phyloP scores from a whole-genome alignment of 768 basidiomycete species.

The Ramaria rubella region DNA sequence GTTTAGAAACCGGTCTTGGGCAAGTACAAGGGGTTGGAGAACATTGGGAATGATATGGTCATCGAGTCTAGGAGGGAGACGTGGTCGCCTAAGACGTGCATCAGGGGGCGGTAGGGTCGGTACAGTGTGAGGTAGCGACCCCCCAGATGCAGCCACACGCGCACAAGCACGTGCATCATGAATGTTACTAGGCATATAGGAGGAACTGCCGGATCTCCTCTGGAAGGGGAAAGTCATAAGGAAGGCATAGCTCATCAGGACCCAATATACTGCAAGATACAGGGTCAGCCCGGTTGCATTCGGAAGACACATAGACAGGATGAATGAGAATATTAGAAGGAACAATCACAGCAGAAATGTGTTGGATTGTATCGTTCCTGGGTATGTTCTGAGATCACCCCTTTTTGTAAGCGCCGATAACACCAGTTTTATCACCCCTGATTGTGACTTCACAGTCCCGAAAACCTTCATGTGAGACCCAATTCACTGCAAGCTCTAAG shows the following conservation, averaged over 20 bases:
- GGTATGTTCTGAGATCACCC: background rate
- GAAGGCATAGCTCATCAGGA: background rate
- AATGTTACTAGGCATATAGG: background rate
- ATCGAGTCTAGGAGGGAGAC: background rate
- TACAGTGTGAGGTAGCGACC: background rate
- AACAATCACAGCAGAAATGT: background rate
- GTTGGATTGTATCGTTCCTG: background rate
- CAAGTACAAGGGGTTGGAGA: background rate
- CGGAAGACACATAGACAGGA: background rate
- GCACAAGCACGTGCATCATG: too few relatives aligned
- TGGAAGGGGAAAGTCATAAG: background rate
- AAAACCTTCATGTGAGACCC: background rate
- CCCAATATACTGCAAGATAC: background rate
- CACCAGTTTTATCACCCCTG: slow-evolving; percentile 6
- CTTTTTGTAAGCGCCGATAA: background rate
- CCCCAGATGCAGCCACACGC: background rate
- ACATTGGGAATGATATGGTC: background rate
- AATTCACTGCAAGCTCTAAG: background rate
- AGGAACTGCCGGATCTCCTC: background rate
- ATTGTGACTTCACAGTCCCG: slow-evolving; percentile 1
- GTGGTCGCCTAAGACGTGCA: background rate
- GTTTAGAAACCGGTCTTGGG: background rate
- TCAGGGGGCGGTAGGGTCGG: background rate
- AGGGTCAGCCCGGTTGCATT: background rate
- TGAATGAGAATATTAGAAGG: background rate